Conservation (phyloP, 768 basidiomycete species). For the Boletus patriciae region DNA sequence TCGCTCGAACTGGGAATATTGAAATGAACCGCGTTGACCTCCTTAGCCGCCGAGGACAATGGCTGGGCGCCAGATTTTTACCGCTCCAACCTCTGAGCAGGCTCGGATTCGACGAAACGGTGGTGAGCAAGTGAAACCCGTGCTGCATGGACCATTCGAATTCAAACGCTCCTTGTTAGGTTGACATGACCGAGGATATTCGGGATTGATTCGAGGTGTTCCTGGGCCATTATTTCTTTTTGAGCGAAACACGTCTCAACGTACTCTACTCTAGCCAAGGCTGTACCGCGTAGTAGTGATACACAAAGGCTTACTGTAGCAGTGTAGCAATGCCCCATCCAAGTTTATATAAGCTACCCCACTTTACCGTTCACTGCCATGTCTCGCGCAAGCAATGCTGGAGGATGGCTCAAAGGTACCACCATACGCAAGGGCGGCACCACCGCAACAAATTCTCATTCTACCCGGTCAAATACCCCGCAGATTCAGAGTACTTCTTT, state of each 20-base stretch:
- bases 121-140: background rate
- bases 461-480: slow-evolving; percentile 64
- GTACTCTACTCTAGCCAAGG: background rate
- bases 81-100: background rate
- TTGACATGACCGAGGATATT: background rate
- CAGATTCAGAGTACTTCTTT: slow-evolving; percentile 70
- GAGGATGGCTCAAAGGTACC: slow-evolving; percentile 69
- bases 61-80: background rate
- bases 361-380: slow-evolving; percentile 17
- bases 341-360: slow-evolving; percentile 15
- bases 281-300: background rate
- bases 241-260: slow-evolving; percentile 15
- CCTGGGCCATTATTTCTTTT: background rate
- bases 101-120: background rate
- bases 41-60: slow-evolving; percentile 8
- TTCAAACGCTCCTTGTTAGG: background rate
- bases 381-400: slow-evolving; percentile 31
- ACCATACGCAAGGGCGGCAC: slow-evolving; percentile 67
- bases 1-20: slow-evolving; percentile 15
- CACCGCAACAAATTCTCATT: slow-evolving; percentile 39
- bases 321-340: background rate
- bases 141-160: background rate
- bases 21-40: slow-evolving; percentile 2
- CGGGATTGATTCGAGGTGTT: background rate
- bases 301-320: too few relatives aligned